Percentiles rank a stretch among this genome's conserved stretches.
These are phyloP conservation scores for Fomitiporia mediterranea DNA, from an alignment of 1,284 basidiomycete genomes.

Conservation along the genomic window DNA sequence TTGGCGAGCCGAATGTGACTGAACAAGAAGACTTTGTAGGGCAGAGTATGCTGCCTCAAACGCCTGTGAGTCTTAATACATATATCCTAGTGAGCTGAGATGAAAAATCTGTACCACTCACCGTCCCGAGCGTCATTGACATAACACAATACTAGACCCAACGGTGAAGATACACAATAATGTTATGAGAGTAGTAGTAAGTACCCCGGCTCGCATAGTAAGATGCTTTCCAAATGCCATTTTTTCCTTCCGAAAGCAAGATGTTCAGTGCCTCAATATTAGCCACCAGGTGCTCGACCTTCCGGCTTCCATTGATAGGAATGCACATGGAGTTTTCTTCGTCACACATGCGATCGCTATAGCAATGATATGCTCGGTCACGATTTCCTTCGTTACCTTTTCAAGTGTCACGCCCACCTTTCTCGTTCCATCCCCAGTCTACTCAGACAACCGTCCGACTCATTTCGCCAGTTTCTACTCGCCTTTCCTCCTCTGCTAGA, in stretches of 20 bases:
- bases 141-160: too few relatives aligned
- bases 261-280: constrained; percentile 28
- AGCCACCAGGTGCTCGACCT: constrained; percentile 27
- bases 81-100: too few relatives aligned
- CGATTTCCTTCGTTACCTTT: constrained; percentile 32
- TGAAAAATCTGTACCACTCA: too few relatives aligned
- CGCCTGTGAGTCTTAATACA: too few relatives aligned
- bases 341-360: constrained; percentile 23
- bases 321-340: constrained; percentile 23
- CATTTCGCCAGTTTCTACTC: constrained; percentile 27
- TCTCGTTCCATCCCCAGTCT: constrained; percentile 30
- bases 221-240: constrained; percentile 19
- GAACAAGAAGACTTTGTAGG: too few relatives aligned
- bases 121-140: too few relatives aligned
- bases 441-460: constrained; percentile 21
- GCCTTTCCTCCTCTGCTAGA: constrained; percentile 19
- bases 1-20: too few relatives aligned
- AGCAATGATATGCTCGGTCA: constrained; percentile 22
- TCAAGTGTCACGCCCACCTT: constrained; percentile 27
- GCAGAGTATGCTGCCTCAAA: too few relatives aligned
- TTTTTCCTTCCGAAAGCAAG: constrained; percentile 24
- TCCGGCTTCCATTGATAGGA: constrained; percentile 27
- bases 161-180: too few relatives aligned
- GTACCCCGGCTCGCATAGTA: constrained; percentile 26
- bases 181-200: constrained; percentile 26